Base-by-base conservation (phyloP, 306 rosid genomes). In the barrel medic (Medicago truncatula) region DNA sequence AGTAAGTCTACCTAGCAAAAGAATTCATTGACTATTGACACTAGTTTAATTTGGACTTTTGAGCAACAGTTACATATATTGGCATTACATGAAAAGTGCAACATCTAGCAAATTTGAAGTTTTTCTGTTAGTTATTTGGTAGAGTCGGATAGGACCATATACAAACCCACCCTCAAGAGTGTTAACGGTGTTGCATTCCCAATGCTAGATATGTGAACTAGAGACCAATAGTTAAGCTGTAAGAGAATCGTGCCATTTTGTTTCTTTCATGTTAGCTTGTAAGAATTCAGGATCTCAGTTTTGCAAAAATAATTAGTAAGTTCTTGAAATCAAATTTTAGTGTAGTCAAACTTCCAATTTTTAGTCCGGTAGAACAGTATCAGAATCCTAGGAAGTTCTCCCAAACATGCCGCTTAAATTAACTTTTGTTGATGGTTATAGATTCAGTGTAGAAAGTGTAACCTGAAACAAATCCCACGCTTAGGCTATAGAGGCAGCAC, bases 1-100 rank as follows among this genome's bases (percentile, higher is more conserved):
- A 74, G 85, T 88, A 85, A 85, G 79, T 89, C 82, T 80, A 62
- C 62, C 34, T 61, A 63, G 73, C 54, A 75, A 20, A 64, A 64
- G 25, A 44, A 75, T 36, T 63, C 53, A 4, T 6, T 61, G 8
- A 40, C 36, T 36, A 65, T 65, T 44, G 20, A 18, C 61, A 54
- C 1, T 49, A 38, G 28, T 39, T 38, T n/a, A 63, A 44, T 62
- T 18, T 23, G 8, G 64, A 54, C 6, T 60, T 7, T 60, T 25
- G 9, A 60, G 28, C 25, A 60, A 60, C 7, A 60, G 15, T 9
- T 14, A 59, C 12, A 80, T 13, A 31, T 68, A 68, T 68, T 56
- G 76, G 64, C 73, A 75, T 36, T 62, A 68, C 11, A 44, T 53
- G 25, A 66, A 41, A 44, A 39, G 50, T 50, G 31, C 76, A 50